These are phyloP conservation scores for Xylaria acuta DNA, from an alignment of 495 filamentous ascomycete species.

Conservation along the genomic window DNA sequence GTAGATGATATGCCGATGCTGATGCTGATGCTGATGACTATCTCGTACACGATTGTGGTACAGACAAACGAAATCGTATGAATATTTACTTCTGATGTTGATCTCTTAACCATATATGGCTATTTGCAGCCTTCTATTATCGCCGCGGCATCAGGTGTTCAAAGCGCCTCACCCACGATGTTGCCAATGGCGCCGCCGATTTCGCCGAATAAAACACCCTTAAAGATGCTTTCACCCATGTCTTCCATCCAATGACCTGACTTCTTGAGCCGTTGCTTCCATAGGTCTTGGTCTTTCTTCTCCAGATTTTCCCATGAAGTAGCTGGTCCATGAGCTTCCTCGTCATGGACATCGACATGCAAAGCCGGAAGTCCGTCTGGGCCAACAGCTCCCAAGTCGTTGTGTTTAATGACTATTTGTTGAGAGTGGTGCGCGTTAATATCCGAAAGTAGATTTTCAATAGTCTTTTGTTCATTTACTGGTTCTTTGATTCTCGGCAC, in stretches of 20 bases:
- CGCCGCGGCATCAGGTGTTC: slow-evolving; percentile 15
- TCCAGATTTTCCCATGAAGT: slow-evolving; percentile 72
- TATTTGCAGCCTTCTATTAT: slow-evolving; percentile 20
- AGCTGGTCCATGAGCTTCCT: slow-evolving; percentile 49
- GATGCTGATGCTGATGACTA: slow-evolving; percentile 16
- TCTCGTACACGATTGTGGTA: slow-evolving; percentile 25
- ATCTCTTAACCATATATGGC: neutral
- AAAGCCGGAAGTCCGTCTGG: slow-evolving; percentile 33
- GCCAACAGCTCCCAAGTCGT: slow-evolving; percentile 30
- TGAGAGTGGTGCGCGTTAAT: slow-evolving; percentile 31
- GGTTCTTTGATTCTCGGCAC: slow-evolving; percentile 21
- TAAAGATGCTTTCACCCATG: slow-evolving; percentile 74
- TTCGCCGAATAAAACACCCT: slow-evolving; percentile 77
- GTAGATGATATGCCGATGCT: slow-evolving; percentile 1
- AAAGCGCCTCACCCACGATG: slow-evolving; percentile 49
- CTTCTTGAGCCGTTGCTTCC: slow-evolving; percentile 71
- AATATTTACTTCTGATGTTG: slow-evolving; percentile 1
- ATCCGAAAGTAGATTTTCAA: slow-evolving; percentile 36
- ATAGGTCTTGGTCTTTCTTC: slow-evolving; percentile 61
- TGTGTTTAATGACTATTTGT: slow-evolving; percentile 36
- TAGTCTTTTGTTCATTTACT: slow-evolving; percentile 33
- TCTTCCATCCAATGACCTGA: slow-evolving; percentile 76
- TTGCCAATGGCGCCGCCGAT: slow-evolving; percentile 63
- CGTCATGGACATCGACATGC: slow-evolving; percentile 52
- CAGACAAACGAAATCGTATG: slow-evolving; percentile 20